Base-by-base conservation (phyloP, 1,139 yeast genomes). In the Chernovozyma sophiae-reginae region DNA sequence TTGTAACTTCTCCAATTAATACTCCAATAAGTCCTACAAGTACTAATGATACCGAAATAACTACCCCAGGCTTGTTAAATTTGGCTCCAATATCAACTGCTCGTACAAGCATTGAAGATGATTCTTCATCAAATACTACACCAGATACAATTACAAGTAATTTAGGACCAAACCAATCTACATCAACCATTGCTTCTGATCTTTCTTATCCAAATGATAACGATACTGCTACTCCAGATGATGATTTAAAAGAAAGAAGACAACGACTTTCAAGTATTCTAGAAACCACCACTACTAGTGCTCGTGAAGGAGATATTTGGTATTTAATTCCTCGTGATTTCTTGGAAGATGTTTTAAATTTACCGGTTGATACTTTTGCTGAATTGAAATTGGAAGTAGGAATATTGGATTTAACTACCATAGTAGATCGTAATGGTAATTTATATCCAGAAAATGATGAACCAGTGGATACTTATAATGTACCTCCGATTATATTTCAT, bases 401-500 rank as follows among this genome's bases (percentile, higher is more conserved):
- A 1, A 62, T 68, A 12, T 45, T 70, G 14, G 62, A 65, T 40
- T 57, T 60, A 34, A 43, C 54, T 4, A 37, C 52, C 5, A 49
- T 69, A 12, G 58, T 60, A 3, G 68, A 68, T 43, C 43, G 43
- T 3, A 40, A 48, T 28, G 74, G 74, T 10, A 52, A 51, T 29
- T 49, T 68, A 36, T 56, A 46, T 31, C 57, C 61, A 3, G 65
- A 60, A 32, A 53, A 51, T 15, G 43, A 51, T 3, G 70, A 61
- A 39, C 58, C 63, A 0, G 52, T 52, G n/a, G 58, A 55, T 17
- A 54, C 64, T 3, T 46, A 45, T 20, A 48, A 49, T 57, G 53
- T 79, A 1, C 60, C 74, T 0, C 67, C 68, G 2, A 53, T 56
- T 2, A 65, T 69, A 2, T 81, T 75, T 48, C 49, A 62, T 2